Evolutionary conservation across 768 basidiomycete species (phyloP).

Genomic region (Mycena amicta): DNA sequence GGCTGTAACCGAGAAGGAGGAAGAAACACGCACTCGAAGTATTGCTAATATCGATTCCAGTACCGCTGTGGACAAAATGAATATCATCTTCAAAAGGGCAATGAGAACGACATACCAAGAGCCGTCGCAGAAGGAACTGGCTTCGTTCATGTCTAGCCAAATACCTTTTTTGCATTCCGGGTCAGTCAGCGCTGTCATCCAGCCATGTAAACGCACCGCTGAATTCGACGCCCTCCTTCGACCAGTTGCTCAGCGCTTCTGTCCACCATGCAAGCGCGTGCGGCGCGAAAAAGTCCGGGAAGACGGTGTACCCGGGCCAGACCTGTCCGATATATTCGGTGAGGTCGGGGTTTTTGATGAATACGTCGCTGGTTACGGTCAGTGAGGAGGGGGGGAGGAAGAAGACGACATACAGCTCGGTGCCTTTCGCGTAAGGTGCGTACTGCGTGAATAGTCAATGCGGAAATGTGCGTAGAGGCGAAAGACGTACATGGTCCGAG

Average conservation of each 20-base stretch:
- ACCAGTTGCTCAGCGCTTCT: conserved; percentile 61
- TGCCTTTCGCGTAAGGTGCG: conserved; percentile 64
- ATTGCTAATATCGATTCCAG: conserved; percentile 57
- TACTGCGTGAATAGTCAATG: conserved; percentile 46
- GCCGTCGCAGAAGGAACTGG: conserved; percentile 63
- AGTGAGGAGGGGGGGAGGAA: no score
- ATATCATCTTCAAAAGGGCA: not conserved
- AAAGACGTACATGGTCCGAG: conserved; percentile 58
- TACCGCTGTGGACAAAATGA: conserved; percentile 44
- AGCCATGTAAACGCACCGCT: no score
- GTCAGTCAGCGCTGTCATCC: no score
- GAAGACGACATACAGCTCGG: no score
- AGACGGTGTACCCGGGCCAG: conserved; percentile 77
- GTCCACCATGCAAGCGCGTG: conserved; percentile 63
- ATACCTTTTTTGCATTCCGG: no score
- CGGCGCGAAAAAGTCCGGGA: conserved; percentile 63
- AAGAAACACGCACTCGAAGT: conserved; percentile 30
- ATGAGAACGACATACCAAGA: conserved; percentile 45
- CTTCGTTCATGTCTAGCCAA: conserved; percentile 75
- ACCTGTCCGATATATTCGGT: conserved; percentile 74
- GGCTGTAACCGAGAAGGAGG: not conserved
- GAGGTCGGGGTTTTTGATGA: conserved; percentile 76
- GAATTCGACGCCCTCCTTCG: conserved; percentile 51
- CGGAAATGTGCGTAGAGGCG: conserved; percentile 1
- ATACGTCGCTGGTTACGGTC: no score